phyloP scores from a whole-genome alignment of 208 protist species.

The Leishmania amazonensis region DNA sequence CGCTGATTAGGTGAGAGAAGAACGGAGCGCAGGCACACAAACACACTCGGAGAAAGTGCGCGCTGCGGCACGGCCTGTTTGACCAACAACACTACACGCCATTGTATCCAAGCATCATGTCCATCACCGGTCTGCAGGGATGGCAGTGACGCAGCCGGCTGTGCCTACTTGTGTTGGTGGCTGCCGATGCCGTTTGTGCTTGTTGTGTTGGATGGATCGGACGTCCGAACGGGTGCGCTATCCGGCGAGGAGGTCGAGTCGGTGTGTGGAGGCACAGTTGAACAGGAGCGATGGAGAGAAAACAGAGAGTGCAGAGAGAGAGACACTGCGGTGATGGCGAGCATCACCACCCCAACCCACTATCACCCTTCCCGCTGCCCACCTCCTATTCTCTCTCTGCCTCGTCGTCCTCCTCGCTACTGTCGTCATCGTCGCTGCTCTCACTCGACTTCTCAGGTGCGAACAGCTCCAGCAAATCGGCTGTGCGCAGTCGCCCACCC shows the following conservation, averaged over 20 bases:
- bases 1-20: not conserved
- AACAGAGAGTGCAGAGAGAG: not conserved
- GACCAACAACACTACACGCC: not conserved
- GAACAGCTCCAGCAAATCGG: slow-evolving; percentile 63
- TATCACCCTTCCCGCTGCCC: not conserved
- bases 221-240: not conserved
- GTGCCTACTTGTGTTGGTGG: not conserved
- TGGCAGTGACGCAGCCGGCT: not conserved
- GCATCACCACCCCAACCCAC: not conserved
- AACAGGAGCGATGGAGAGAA: not conserved
- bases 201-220: not conserved
- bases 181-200: not conserved
- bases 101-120: not conserved
- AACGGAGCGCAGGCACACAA: not conserved
- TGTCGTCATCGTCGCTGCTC: slow-evolving; percentile 21
- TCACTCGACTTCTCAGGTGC: slow-evolving; percentile 31
- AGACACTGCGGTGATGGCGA: not conserved
- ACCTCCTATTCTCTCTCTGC: not conserved
- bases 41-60: not conserved
- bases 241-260: not conserved
- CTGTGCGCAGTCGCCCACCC: slow-evolving; percentile 37
- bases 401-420: slow-evolving; percentile 9
- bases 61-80: not conserved
- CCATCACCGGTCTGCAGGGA: not conserved
- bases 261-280: not conserved